Evolutionary conservation across 108 stramenopile genomes (phyloP), one percentile per base, ranked within the genome.

Genomic region (Bacterosira constricta): DNA sequence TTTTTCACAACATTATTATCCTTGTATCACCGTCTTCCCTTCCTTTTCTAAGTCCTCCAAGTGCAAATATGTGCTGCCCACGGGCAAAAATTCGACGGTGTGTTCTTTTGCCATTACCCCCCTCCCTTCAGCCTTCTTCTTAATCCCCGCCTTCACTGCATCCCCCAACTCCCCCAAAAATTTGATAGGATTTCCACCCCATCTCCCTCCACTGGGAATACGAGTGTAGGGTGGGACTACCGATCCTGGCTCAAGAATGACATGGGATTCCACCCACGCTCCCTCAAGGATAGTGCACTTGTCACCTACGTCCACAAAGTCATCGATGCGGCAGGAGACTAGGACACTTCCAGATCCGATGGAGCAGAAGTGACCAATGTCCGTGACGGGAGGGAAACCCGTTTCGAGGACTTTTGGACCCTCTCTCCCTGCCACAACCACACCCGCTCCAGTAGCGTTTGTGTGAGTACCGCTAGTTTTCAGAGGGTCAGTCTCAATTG

Each of bases 121-220:
- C 46, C 83, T 88, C 47, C 90, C 77, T 52, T 79, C 52, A 11
- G 93, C 90, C 39, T 85, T 84, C 44, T 54, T 59, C 80, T 89
- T 83, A 66, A 92, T 88, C 25, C 74, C 61, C 6, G 80, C 85
- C 69, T 85, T 79, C 61, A 91, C 97, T 23, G 85, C 83, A 46
- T 88, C 85, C 34, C 88, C 82, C 66, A 95, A 75, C 44, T 85
- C 66, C 6, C 82, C 80, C 44, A 97, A 57, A 79, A 83, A 96
- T 51, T 63, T 76, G 35, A 96, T 92, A 34, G 97, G 97, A 66
- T 97, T 96, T 37, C 97, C 97, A 7, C 83, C 94, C 97, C 97
- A 97, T 56, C 85, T 83, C 77, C 94, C 88, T 61, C 93, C 94
- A 23, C 85, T 75, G 18, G 94, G 94, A 77, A 97, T 91, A 57